phyloP scores from a whole-genome alignment of 2,329 filamentous ascomycete species.

The Elsinoe fawcettii region DNA sequence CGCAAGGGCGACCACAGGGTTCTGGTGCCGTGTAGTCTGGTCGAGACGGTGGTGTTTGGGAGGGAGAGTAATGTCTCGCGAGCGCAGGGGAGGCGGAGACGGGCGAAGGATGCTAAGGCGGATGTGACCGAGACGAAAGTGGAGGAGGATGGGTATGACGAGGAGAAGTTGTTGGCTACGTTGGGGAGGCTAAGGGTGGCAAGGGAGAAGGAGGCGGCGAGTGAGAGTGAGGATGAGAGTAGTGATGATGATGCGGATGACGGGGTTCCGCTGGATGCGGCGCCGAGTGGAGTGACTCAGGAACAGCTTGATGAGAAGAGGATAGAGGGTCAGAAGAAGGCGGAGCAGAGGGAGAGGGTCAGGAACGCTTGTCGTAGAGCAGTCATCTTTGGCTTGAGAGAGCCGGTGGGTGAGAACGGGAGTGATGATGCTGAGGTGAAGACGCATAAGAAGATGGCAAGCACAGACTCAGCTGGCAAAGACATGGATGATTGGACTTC shows the following conservation, averaged over 20 bases:
- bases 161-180: neutral
- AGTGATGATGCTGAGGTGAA: conserved; percentile 20
- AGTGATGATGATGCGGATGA: conserved; percentile 38
- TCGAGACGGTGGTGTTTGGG: conserved; percentile 47
- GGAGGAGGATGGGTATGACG: conserved; percentile 14
- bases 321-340: conserved; percentile 41
- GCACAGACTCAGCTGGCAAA: neutral
- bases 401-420: conserved; percentile 18
- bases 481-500: neutral
- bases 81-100: neutral
- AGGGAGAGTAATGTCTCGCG: neutral
- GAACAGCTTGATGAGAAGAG: conserved; percentile 43
- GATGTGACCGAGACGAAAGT: neutral
- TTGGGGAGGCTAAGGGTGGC: conserved; percentile 1
- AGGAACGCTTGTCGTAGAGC: conserved; percentile 55
- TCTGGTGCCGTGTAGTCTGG: conserved; percentile 43
- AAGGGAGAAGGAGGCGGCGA: neutral
- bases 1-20: conserved; percentile 44
- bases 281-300: conserved; percentile 45
- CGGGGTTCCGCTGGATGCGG: conserved; percentile 41
- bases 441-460: neutral
- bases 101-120: neutral
- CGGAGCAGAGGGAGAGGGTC: conserved; percentile 50
- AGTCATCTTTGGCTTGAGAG: conserved; percentile 47
- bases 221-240: conserved; percentile 14